Evolutionary conservation across 2,329 filamentous ascomycete species (phyloP), one percentile per base, ranked within the genome.

Genomic region (Fusarium sp.): DNA sequence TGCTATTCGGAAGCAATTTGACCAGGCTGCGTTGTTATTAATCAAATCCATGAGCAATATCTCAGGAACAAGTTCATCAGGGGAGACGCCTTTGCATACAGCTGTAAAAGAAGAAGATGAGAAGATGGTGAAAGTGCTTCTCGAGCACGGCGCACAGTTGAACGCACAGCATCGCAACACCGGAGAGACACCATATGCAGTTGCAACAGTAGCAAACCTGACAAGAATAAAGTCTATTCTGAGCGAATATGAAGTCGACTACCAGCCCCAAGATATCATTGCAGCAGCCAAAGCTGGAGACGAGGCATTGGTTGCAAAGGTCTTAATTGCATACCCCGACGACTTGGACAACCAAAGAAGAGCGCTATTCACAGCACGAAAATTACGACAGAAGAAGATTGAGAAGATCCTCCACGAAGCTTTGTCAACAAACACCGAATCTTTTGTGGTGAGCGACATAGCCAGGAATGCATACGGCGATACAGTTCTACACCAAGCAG

Each of bases 221-320:
- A 36, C 22, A 3, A 5, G 15, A 0, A 49, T 50, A 10, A 50
- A 11, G 2, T 15, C 29, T 4, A 18, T 50, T 14, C 15, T 50
- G 3, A 18, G 46, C 15, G 17, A 52, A 7, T 9, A 5, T 0
- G n/a, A 36, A 20, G 47, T 35, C 0, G 46, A 27, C 3, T 52
- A 8, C 4, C 22, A 35, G 0, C 31, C 47, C 1, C 31, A 20
- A 3, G 47, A 52, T 15, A 52, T 52, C 3, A 52, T 35, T 0
- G 47, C 47, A 6, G 47, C 47, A 8, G 47, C 31, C 6, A 52
- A 52, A 20, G 31, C 47, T 1, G 47, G 47, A 36, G 47, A 52
- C 0, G 31, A 35, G 14, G 22, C 0, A 17, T 3, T 52, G 3
- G n/a, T 52, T 1, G 22, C 31, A 15, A 36, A 36, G 0, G 33